phyloP scores from a whole-genome alignment of 2,329 filamentous ascomycete species.

The Cercospora sojina region DNA sequence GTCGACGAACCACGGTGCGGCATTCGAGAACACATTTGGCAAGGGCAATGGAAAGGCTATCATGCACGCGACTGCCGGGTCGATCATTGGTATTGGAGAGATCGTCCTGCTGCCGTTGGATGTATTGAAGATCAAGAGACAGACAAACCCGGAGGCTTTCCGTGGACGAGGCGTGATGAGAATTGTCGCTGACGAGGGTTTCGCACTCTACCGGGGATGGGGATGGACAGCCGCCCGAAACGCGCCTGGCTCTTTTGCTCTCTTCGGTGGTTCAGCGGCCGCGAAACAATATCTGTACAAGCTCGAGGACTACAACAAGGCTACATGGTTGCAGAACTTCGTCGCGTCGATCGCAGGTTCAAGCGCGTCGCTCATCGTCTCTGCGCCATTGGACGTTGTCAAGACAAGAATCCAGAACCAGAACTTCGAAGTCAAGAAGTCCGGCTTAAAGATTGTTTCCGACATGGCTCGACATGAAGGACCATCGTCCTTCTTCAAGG shows the following conservation, averaged over 20 bases:
- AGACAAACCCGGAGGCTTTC: conserved; percentile 98
- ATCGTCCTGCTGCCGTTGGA: conserved; percentile 93
- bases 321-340: conserved; percentile 94
- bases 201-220: conserved; percentile 93
- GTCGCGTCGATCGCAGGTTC: conserved; percentile 93
- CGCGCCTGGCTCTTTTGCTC: conserved; percentile 94
- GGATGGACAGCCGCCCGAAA: conserved; percentile 97
- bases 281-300: conserved; percentile 95
- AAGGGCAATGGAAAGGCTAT: conserved; percentile 98
- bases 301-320: conserved; percentile 91
- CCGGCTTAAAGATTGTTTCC: conserved; percentile 83
- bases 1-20: conserved; percentile 70
- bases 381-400: conserved; percentile 94
- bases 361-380: conserved; percentile 90
- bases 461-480: conserved; percentile 96
- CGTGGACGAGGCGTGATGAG: conserved; percentile 84
- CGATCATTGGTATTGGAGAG: conserved; percentile 94
- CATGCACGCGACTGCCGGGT: conserved; percentile 93
- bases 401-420: conserved; percentile 98
- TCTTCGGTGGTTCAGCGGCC: conserved; percentile 95
- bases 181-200: conserved; percentile 91
- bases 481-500: conserved; percentile 89
- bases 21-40: conserved; percentile 87
- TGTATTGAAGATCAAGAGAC: conserved; percentile 98
- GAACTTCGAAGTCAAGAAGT: conserved; percentile 97